These are phyloP conservation scores for Nakazawaea peltata DNA, from an alignment of 805 yeast genomes.

Conservation along the genomic window DNA sequence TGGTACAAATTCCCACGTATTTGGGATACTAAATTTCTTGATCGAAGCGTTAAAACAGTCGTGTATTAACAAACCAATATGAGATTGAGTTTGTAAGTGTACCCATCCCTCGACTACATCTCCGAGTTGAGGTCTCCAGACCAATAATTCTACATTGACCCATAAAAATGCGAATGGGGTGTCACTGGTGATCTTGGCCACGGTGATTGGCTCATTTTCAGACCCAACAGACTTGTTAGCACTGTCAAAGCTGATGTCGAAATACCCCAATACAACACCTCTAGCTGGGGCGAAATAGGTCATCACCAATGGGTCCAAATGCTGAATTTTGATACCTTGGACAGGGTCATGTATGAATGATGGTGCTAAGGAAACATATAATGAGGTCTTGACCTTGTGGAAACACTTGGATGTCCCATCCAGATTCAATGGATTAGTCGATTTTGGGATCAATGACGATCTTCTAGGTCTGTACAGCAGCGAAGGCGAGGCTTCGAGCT, in stretches of 20 bases:
- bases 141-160: conserved; percentile 72
- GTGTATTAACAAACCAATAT: conserved; percentile 82
- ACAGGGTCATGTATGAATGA: conserved; percentile 58
- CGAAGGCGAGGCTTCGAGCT: no score
- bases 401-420: conserved; percentile 62
- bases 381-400: conserved; percentile 44
- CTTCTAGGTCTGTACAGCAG: conserved; percentile 4
- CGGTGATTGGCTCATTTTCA: conserved; percentile 29
- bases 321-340: conserved; percentile 79
- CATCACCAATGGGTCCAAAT: conserved; percentile 85
- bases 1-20: conserved; percentile 77
- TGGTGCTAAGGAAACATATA: conserved; percentile 89
- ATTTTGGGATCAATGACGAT: conserved; percentile 9
- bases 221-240: conserved; percentile 31
- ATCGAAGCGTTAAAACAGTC: conserved; percentile 95
- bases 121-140: conserved; percentile 90
- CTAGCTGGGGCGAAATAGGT: conserved; percentile 60
- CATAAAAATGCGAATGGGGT: conserved; percentile 87
- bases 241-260: conserved; percentile 46
- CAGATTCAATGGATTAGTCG: conserved; percentile 7
- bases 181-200: conserved; percentile 66
- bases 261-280: conserved; percentile 82
- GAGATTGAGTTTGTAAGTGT: conserved; percentile 91
- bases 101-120: conserved; percentile 81
- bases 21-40: conserved; percentile 79